Percentiles rank a stretch among this genome's conserved stretches.
phyloP scores from a whole-genome alignment of 2,329 filamentous ascomycete genomes.

The Botrytis byssoidea region DNA sequence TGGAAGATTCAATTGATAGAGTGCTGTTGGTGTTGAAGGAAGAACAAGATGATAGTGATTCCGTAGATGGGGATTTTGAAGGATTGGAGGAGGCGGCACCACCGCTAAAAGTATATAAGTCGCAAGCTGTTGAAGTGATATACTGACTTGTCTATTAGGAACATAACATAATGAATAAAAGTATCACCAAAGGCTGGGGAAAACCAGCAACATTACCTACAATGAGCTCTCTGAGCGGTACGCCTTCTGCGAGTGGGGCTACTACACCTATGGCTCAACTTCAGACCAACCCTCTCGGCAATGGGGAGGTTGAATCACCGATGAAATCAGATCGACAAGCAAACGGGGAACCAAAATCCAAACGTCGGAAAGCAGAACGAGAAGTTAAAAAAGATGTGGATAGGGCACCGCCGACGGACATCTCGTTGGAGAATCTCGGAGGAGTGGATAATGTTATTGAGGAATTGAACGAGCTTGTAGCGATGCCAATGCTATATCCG shows the following conservation, averaged over 20 bases:
- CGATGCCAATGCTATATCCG: constrained; percentile 68
- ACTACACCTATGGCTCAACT: constrained; percentile 30
- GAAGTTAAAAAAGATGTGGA: constrained; percentile 53
- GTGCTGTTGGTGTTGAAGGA: constrained; percentile 70
- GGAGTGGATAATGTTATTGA: constrained; percentile 72
- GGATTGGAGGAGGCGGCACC: constrained; percentile 43
- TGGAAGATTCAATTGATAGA: constrained; percentile 84
- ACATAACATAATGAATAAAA: constrained; percentile 64
- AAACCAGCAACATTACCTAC: constrained; percentile 38
- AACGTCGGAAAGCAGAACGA: constrained; percentile 58
- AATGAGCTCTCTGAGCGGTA: constrained; percentile 30
- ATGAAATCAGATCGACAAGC: constrained; percentile 51
- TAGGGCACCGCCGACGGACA: constrained; percentile 62
- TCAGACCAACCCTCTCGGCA: constrained; percentile 28
- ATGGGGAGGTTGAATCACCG: constrained; percentile 30
- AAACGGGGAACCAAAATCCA: constrained; percentile 65
- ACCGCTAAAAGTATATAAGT: constrained; percentile 35
- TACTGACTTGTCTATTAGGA: constrained; percentile 41
- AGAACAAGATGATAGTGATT: constrained; percentile 46
- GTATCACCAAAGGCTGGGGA: constrained; percentile 59
- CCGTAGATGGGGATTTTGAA: constrained; percentile 50
- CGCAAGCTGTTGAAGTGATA: too few relatives aligned
- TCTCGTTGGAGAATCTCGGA: constrained; percentile 70
- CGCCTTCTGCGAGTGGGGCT: constrained; percentile 26
- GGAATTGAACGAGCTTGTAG: constrained; percentile 68